A percentile compares a stretch with the other conserved stretches of the same genome.
Evolutionary conservation across 495 filamentous ascomycete species (phyloP).

Genomic region (Hypoxylon lenormandii): DNA sequence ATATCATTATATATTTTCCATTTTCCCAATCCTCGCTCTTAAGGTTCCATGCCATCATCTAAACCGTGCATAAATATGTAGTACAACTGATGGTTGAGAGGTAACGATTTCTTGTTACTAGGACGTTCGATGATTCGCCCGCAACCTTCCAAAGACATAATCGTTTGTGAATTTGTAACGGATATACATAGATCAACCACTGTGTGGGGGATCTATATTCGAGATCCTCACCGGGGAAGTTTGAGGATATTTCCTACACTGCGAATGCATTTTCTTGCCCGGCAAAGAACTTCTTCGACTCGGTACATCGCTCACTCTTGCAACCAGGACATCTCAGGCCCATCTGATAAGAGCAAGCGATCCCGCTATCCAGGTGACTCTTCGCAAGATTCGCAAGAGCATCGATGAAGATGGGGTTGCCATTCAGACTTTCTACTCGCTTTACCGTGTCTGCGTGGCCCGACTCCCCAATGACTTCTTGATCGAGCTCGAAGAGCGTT

Average conservation of each 20-base stretch:
- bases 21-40: not conserved
- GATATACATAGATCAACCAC: not conserved
- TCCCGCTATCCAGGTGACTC: constrained; percentile 75
- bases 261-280: constrained; percentile 56
- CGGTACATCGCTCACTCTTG: constrained; percentile 86
- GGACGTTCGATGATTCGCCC: not conserved
- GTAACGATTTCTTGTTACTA: not conserved
- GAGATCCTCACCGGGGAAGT: not conserved
- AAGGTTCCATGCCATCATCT: not conserved
- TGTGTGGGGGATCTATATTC: not conserved
- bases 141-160: not conserved
- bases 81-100: not conserved
- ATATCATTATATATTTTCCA: not conserved
- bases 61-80: not conserved
- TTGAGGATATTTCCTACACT: constrained; percentile 16
- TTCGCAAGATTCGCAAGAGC: constrained; percentile 89
- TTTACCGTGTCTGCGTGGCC: constrained; percentile 83
- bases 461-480: constrained; percentile 93
- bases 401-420: constrained; percentile 87
- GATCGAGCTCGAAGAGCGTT: constrained; percentile 93
- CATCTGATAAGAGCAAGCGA: constrained; percentile 82
- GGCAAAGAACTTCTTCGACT: constrained; percentile 93
- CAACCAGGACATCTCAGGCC: constrained; percentile 92
- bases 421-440: constrained; percentile 92
- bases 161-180: no score